Evolutionary conservation across 805 yeast genomes (phyloP).

Genomic region (Clavispora vitiphila): DNA sequence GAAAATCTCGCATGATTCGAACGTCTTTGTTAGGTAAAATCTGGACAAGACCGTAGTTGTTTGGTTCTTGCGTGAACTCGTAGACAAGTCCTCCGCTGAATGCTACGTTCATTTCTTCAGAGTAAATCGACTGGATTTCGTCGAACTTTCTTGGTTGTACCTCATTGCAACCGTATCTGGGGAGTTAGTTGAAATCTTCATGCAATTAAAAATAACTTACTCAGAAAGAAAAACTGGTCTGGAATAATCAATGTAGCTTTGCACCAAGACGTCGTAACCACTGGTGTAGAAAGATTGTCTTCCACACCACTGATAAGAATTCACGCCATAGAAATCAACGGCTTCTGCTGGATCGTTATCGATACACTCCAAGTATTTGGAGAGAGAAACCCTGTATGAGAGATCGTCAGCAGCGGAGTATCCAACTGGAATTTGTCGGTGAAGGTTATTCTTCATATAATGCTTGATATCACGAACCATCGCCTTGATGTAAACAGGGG

Average conservation of each 20-base stretch:
- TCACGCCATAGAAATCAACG: conserved; percentile 79
- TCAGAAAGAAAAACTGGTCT: conserved; percentile 87
- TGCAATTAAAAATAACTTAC: conserved; percentile 29
- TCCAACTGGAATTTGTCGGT: conserved; percentile 80
- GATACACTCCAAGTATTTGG: conserved; percentile 76
- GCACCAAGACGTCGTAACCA: conserved; percentile 61
- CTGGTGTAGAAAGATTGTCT: conserved; percentile 75
- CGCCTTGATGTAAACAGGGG: conserved; percentile 77
- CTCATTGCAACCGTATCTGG: conserved; percentile 69
- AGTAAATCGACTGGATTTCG: conserved; percentile 67
- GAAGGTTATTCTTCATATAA: conserved; percentile 54
- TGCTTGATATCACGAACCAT: conserved; percentile 75
- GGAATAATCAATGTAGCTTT: conserved; percentile 61
- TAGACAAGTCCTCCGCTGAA: conserved; percentile 86
- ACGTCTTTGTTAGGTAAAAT: conserved; percentile 39
- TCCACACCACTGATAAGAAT: conserved; percentile 86
- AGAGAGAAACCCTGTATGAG: conserved; percentile 65
- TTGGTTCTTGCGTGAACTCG: conserved; percentile 74
- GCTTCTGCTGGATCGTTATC: conserved; percentile 46
- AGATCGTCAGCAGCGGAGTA: conserved; percentile 96
- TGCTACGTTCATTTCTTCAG: conserved; percentile 64
- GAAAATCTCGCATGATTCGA: conserved; percentile 45
- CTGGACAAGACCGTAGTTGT: conserved; percentile 72
- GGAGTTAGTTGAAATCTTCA: conserved; percentile 9
- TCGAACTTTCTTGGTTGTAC: conserved; percentile 74